Evolutionary conservation across 1,284 basidiomycete species (phyloP), one percentile per base, ranked within the genome.

Genomic region (Fomitopsis betulina): DNA sequence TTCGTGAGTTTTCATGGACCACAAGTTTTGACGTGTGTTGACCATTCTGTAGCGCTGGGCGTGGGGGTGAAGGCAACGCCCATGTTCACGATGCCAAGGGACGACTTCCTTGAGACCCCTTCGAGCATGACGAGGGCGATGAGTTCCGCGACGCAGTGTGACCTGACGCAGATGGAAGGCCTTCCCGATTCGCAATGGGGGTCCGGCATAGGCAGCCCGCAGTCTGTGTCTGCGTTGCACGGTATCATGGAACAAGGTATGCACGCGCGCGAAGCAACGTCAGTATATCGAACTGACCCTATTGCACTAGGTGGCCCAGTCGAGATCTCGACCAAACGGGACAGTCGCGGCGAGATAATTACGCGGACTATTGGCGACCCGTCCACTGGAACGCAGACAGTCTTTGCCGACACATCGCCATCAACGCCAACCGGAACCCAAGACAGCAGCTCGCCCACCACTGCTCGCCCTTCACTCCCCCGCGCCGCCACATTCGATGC

Each of bases 241-340:
- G 79, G 79, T 43, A 76, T 88, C 8, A 87, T 88, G 86, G 85
- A 89, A 56, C 86, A 89, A 74, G 86, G 85, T 82, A 61, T 21
- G 3, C n/a, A n/a, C n/a, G n/a, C n/a, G n/a, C n/a, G 30, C 43
- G 6, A 30, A 30, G 27, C 38, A 84, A 87, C 15, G n/a, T 85
- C 87, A 69, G 70, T 87, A 50, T 5, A n/a, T 2, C 5, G 23
- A 3, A 52, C 37, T 55, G 39, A 43, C 47, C 30, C n/a, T 50
- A n/a, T 30, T 27, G 7, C 8, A n/a, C 9, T 56, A 87, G 85
- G 82, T 27, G 86, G 85, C 3, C 73, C 79, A 39, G 84, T 87
- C 13, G 86, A 88, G 69, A 70, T 87, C 53, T 73, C 85, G 43
- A 73, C 78, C 25, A 77, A 78, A 47, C 73, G 75, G 38, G 74